phyloP scores from a whole-genome alignment of 768 basidiomycete genomes.

The Lactarius pseudohatsudake region DNA sequence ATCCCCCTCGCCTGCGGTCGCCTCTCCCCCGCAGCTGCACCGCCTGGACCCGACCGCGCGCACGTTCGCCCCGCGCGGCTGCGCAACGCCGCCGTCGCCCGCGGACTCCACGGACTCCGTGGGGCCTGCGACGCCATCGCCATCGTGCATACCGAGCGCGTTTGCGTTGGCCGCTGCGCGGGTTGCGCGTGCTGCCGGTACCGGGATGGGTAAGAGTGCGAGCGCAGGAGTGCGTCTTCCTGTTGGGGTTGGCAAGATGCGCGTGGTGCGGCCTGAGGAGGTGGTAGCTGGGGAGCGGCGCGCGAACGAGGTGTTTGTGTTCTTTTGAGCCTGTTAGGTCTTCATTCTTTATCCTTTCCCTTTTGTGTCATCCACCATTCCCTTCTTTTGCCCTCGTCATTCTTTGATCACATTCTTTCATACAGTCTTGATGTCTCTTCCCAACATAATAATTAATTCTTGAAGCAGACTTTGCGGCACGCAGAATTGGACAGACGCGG shows the following conservation, averaged over 20 bases:
- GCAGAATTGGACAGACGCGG: neutral
- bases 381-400: neutral
- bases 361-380: too few relatives aligned
- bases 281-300: slow-evolving; percentile 2
- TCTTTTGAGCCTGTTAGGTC: slow-evolving; percentile 5
- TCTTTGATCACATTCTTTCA: neutral
- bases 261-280: slow-evolving; percentile 13
- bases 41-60: slow-evolving; percentile 13
- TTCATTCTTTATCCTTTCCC: too few relatives aligned
- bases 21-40: neutral
- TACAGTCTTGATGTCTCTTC: neutral
- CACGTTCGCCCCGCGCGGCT: slow-evolving; percentile 12
- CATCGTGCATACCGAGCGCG: neutral
- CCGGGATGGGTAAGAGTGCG: neutral
- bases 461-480: slow-evolving; percentile 1
- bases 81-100: slow-evolving; percentile 1
- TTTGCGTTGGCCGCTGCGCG: slow-evolving; percentile 7
- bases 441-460: neutral
- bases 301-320: slow-evolving; percentile 12
- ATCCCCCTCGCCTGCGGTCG: neutral
- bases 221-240: neutral
- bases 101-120: slow-evolving; percentile 13
- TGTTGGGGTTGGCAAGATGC: slow-evolving; percentile 18
- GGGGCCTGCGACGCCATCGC: slow-evolving; percentile 11
- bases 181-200: neutral